A percentile compares a stretch with the other conserved stretches of the same genome.
phyloP scores from a whole-genome alignment of 2,329 filamentous ascomycete genomes.

The Monilinia aucupariae region DNA sequence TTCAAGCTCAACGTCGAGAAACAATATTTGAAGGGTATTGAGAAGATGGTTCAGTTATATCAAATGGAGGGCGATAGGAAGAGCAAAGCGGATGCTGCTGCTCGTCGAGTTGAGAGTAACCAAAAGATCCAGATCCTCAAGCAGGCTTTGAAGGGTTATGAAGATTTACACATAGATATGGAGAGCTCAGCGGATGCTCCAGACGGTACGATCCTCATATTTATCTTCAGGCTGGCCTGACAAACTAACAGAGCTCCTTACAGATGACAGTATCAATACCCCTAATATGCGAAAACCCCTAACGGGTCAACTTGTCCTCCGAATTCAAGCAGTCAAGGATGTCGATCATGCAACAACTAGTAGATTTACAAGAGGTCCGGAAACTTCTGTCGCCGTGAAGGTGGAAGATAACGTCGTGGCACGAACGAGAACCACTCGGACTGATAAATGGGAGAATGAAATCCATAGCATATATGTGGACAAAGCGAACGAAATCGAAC shows the following conservation, averaged over 20 bases:
- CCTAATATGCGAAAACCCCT: slow-evolving; percentile 95
- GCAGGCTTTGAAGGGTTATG: slow-evolving; percentile 93
- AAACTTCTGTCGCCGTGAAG: slow-evolving; percentile 94
- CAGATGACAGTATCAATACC: slow-evolving; percentile 93
- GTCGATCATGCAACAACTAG: slow-evolving; percentile 85
- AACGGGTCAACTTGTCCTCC: slow-evolving; percentile 80
- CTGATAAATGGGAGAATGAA: slow-evolving; percentile 87
- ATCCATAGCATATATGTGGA: slow-evolving; percentile 89
- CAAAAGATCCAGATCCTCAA: slow-evolving; percentile 96
- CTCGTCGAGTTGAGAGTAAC: slow-evolving; percentile 85
- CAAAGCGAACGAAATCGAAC: slow-evolving; percentile 96
- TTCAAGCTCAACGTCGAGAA: slow-evolving; percentile 99
- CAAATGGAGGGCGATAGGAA: slow-evolving; percentile 96
- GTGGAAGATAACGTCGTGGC: slow-evolving; percentile 92
- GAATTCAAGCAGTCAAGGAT: slow-evolving; percentile 83
- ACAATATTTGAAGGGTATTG: slow-evolving; percentile 96
- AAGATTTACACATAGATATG: slow-evolving; percentile 93
- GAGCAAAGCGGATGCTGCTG: slow-evolving; percentile 88
- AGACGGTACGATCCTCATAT: slow-evolving; percentile 59
- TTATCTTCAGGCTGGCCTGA: not conserved
- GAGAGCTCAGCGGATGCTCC: slow-evolving; percentile 66
- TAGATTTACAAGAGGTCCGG: slow-evolving; percentile 81
- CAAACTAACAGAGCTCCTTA: not conserved
- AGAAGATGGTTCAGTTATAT: slow-evolving; percentile 98
- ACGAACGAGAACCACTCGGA: slow-evolving; percentile 77